Evolutionary conservation across 2,329 filamentous ascomycete species (phyloP), one percentile per base, ranked within the genome.

Genomic region (Beauveria pseudobassiana): DNA sequence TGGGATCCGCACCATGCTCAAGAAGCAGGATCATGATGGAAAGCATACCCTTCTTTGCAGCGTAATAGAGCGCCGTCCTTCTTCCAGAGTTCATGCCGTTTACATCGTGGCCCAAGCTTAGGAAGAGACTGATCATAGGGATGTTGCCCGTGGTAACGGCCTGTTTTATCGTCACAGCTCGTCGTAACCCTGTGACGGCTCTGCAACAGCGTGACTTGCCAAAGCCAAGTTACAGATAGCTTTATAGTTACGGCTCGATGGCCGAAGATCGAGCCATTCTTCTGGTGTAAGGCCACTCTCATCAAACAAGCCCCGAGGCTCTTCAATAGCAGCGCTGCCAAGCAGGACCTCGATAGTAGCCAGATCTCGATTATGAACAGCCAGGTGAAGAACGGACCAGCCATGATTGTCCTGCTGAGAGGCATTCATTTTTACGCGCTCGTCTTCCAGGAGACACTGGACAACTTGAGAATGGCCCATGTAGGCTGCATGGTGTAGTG

Each of bases 171-270:
- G 28, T 30, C 28, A 67, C 67, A 66, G 67, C 68, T 53, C 67
- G 65, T 16, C 68, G 67, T 40, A 68, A 42, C 24, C 61, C 55
- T 64, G 68, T 69, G 62, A 67, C 66, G 9, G 68, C 67, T 60
- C 67, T 52, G 62, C 68, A 69, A 64, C 68, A 69, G 63, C 68
- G 68, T 59, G 68, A 69, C 61, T 69, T 69, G 64, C 61, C 49
- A 56, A 69, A 30, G 68, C 68, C 63, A 69, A 65, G 52, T 69
- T 64, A 50, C 66, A 49, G 60, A 62, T 69, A 20, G 63, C 62
- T 63, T 66, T 68, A 28, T 69, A 56, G 24, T 54, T 63, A 65
- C 67, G 38, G 38, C 52, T 55, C 38, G 38, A 62, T 8, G 57
- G 62, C 12, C n/a, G n/a, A 46, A 22, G n/a, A 12, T 20, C n/a